Percentiles rank a stretch among this genome's conserved stretches.
Conservation (phyloP, 768 basidiomycete species). For the Mycena floridula region DNA sequence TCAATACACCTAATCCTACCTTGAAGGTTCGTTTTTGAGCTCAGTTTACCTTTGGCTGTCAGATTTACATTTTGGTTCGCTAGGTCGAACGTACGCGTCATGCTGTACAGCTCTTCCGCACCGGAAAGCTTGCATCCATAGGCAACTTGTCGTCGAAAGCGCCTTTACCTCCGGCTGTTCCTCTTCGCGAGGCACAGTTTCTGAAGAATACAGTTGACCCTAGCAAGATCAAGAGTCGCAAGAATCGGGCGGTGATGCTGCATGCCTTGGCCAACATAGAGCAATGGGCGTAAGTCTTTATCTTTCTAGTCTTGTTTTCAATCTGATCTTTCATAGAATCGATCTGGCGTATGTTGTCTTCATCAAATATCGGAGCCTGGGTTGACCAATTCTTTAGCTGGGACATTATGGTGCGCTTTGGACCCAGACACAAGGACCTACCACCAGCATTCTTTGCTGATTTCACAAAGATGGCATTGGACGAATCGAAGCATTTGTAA, state of each 20-base stretch:
- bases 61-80: not conserved
- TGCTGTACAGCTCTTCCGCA: constrained; percentile 63
- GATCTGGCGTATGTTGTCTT: constrained; percentile 57
- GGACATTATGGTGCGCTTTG: constrained; percentile 81
- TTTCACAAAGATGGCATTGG: constrained; percentile 79
- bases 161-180: constrained; percentile 54
- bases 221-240: constrained; percentile 50
- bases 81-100: constrained; percentile 66
- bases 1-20: constrained; percentile 66
- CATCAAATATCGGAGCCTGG: not conserved
- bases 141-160: constrained; percentile 38
- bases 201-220: constrained; percentile 50
- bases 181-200: constrained; percentile 52
- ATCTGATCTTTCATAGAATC: constrained; percentile 36
- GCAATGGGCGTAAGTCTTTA: constrained; percentile 72
- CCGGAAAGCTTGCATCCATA: constrained; percentile 61
- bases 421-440: constrained; percentile 48
- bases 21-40: constrained; percentile 40
- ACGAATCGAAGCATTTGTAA: constrained; percentile 81
- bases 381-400: constrained; percentile 37
- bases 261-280: constrained; percentile 84
- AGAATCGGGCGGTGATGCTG: constrained; percentile 67
- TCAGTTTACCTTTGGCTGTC: not conserved
- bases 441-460: constrained; percentile 76
- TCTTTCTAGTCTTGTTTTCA: not conserved